Evolutionary conservation across 306 rosid genomes (phyloP), one percentile per base, ranked within the genome.

Genomic region (Clitoria ternatea): DNA sequence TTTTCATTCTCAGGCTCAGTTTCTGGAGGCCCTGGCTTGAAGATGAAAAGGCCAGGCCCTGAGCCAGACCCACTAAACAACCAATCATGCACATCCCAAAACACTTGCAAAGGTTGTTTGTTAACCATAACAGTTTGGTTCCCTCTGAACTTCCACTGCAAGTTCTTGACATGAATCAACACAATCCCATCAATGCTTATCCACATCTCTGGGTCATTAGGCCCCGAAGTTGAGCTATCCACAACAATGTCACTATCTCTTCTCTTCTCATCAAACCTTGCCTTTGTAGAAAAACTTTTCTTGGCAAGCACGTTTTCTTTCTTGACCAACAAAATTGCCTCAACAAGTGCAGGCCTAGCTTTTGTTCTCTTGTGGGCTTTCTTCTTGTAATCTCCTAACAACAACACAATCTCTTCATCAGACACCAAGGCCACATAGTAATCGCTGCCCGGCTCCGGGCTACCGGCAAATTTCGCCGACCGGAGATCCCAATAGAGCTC

Each of bases 41-140:
- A 95, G 10, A 95, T 85, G 53, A 95, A 95, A 49, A 91, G 54
- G 0, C 99, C 99, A 0, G 87, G 88, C 3, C 97, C 97, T 0
- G 85, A 63, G 2, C 86, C 91, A 0, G 87, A 73, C 23, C 78
- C 73, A 22, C 85, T 76, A 50, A 95, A 95, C 66, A 95, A 72
- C 99, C 99, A 95, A 29, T 95, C 99, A 54, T 95, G 96, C 3
- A 95, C 99, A 60, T 94, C 99, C 96, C 96, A 94, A 7, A 91
- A 84, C 11, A 94, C 92, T 40, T 95, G 99, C 12, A 95, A 77
- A 3, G 96, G 85, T 40, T 83, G 90, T 66, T 72, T 85, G 48
- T 87, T 82, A n/a, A 95, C 90, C 69, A 74, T 11, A 7, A 95
- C 88, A 0, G 96, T 95, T 30, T 95, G 97, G 15, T 95, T 95